Percentiles rank a stretch among this genome's conserved stretches.
These are phyloP conservation scores for Zygosaccharomyces sapae DNA, from an alignment of 1,139 yeast species.

Conservation along the genomic window DNA sequence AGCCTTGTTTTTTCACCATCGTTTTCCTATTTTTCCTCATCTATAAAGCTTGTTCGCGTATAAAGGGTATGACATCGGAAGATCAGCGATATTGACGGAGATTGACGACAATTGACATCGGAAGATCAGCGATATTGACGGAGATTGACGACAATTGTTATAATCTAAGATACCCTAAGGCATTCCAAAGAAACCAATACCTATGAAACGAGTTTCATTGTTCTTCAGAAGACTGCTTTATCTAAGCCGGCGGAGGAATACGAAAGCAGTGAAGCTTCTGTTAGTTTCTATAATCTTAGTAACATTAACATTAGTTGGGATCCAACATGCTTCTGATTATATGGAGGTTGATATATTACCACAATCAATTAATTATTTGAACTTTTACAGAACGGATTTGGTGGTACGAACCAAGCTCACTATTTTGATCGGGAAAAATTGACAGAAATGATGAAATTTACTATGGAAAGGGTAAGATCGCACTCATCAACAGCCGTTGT, in stretches of 20 bases:
- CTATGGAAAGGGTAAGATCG: slow-evolving; percentile 11
- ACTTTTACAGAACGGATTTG: background rate
- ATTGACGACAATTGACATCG: no score
- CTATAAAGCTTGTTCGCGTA: no score
- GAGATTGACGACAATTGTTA: no score
- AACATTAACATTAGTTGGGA: slow-evolving; percentile 6
- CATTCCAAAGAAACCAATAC: background rate
- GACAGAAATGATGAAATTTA: slow-evolving; percentile 6
- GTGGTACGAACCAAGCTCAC: background rate
- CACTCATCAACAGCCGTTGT: slow-evolving; percentile 10
- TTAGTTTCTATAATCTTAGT: slow-evolving; percentile 1
- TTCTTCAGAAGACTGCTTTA: slow-evolving; percentile 8
- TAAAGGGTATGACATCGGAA: no score
- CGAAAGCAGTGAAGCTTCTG: slow-evolving; percentile 5
- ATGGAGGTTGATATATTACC: slow-evolving; percentile 8
- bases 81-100: no score
- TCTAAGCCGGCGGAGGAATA: slow-evolving; percentile 9
- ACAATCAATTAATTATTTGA: background rate
- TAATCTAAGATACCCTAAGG: no score
- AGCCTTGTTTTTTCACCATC: no score
- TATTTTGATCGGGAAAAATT: slow-evolving; percentile 5
- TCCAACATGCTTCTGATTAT: slow-evolving; percentile 8
- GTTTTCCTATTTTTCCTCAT: no score
- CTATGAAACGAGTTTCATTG: background rate
- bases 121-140: no score